phyloP scores from a whole-genome alignment of 108 stramenopile genomes.

The Hondaea fermentalgiana region DNA sequence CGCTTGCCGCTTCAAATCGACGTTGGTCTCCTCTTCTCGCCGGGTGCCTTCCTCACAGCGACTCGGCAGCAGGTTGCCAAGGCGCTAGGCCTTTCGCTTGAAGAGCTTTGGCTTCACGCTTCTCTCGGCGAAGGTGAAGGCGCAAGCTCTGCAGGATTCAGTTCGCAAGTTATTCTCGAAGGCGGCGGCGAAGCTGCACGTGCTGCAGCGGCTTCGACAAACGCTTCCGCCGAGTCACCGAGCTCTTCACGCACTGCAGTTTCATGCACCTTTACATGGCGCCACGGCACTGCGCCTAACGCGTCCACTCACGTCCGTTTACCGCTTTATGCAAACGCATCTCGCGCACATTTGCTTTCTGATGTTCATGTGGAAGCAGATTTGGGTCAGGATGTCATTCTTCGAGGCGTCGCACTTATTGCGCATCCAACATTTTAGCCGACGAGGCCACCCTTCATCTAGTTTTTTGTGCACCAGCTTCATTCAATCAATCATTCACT shows the following conservation, averaged over 20 bases:
- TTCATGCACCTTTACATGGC: neutral
- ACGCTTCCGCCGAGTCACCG: no score
- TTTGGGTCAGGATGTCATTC: neutral
- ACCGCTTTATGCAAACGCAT: neutral
- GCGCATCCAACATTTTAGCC: neutral
- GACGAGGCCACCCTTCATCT: neutral
- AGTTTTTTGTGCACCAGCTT: neutral
- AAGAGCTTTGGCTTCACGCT: neutral
- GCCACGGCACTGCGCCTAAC: neutral
- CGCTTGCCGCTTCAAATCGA: neutral
- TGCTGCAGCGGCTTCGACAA: neutral
- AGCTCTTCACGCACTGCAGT: neutral
- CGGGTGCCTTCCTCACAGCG: neutral
- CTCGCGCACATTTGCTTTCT: neutral
- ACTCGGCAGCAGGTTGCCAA: neutral
- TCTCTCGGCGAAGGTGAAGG: neutral
- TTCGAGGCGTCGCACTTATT: slow-evolving; percentile 2
- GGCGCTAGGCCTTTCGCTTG: neutral
- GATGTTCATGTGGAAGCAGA: neutral
- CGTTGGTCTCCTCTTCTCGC: neutral
- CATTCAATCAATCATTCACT: neutral
- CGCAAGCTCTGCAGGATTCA: neutral
- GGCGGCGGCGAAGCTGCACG: neutral
- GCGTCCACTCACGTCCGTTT: neutral
- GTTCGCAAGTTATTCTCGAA: neutral